Conservation (phyloP, 2,329 filamentous ascomycete species). For the Aspergillus ibericus region DNA sequence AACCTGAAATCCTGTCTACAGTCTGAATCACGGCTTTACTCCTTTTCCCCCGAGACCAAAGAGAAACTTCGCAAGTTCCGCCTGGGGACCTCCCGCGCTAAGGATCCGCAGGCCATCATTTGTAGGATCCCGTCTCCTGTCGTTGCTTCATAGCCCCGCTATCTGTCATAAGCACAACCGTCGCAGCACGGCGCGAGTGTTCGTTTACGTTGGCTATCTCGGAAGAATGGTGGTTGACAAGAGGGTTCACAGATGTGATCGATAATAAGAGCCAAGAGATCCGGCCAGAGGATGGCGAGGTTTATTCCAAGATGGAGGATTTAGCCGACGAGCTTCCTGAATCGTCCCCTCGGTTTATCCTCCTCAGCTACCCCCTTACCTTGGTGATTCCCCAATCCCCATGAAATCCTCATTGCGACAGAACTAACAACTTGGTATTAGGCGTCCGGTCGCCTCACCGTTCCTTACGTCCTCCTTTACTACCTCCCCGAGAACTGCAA, state of each 20-base stretch:
- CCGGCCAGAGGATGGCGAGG: conserved; percentile 73
- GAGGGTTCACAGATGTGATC: conserved; percentile 68
- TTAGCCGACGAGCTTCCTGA: conserved; percentile 89
- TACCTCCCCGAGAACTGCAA: conserved; percentile 94
- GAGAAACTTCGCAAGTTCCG: conserved; percentile 93
- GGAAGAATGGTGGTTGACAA: conserved; percentile 22
- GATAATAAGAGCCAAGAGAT: conserved; percentile 90
- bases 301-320: conserved; percentile 79
- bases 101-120: conserved; percentile 85
- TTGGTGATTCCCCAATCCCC: conserved; percentile 49
- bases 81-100: conserved; percentile 81
- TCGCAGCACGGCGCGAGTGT: background rate
- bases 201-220: background rate
- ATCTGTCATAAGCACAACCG: background rate
- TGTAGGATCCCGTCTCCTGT: conserved; percentile 62
- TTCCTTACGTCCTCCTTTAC: conserved; percentile 93
- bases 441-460: conserved; percentile 78
- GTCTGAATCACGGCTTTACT: conserved; percentile 87
- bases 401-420: background rate
- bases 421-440: conserved; percentile 35
- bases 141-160: background rate
- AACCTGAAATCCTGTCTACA: conserved; percentile 32
- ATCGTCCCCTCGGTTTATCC: conserved; percentile 82
- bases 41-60: conserved; percentile 87
- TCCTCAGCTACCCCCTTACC: conserved; percentile 88